These are phyloP conservation scores for Mycena indigotica DNA, from an alignment of 768 basidiomycete genomes.

Conservation along the genomic window DNA sequence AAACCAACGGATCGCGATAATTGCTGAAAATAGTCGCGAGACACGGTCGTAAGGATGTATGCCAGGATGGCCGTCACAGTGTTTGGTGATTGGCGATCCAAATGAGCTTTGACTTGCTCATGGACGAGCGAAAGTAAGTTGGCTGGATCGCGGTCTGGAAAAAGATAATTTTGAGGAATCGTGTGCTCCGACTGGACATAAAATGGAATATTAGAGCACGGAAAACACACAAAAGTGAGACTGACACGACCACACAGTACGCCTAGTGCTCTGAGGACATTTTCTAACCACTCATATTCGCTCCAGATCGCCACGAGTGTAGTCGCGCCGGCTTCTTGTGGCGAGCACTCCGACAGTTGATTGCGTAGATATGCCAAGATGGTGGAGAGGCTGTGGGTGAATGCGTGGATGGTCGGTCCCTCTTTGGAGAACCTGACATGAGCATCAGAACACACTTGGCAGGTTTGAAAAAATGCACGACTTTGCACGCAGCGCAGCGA, in stretches of 20 bases:
- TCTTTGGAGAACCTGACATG: constrained; percentile 44
- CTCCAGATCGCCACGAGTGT: constrained; percentile 49
- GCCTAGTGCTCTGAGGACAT: constrained; percentile 53
- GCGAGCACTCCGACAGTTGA: constrained; percentile 42
- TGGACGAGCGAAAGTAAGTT: constrained; percentile 66
- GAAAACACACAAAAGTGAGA: constrained; percentile 2
- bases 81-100: constrained; percentile 54
- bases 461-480: constrained; percentile 28
- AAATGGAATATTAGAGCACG: background rate
- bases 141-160: constrained; percentile 47
- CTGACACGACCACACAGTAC: constrained; percentile 63
- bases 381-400: constrained; percentile 64
- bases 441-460: constrained; percentile 10
- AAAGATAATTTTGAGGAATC: constrained; percentile 42
- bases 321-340: constrained; percentile 30
- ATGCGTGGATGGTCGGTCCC: constrained; percentile 63
- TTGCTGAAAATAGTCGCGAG: constrained; percentile 60
- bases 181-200: constrained; percentile 33
- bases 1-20: constrained; percentile 65
- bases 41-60: constrained; percentile 65
- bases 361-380: constrained; percentile 55
- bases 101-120: constrained; percentile 50
- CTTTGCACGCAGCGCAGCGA: constrained; percentile 52
- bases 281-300: constrained; percentile 53
- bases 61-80: constrained; percentile 59